phyloP scores from a whole-genome alignment of 139 green algal species.

The Chlorella sp. region DNA sequence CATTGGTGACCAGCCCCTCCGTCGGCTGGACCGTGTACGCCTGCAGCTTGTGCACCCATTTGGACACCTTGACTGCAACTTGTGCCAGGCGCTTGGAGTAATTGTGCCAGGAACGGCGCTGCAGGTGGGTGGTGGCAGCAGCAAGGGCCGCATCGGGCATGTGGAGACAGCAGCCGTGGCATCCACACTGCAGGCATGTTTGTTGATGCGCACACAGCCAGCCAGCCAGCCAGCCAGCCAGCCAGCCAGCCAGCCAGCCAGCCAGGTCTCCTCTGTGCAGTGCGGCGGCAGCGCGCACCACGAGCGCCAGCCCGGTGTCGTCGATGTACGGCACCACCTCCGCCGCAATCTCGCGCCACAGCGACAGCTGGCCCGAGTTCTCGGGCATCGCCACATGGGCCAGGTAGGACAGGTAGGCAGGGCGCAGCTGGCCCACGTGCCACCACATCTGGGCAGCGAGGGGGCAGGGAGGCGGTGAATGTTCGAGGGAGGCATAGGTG shows the following conservation, averaged over 20 bases:
- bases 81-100: conserved; percentile 28
- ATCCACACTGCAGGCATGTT: too few species aligned
- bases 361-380: not conserved
- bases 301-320: not conserved
- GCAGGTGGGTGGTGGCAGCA: not conserved
- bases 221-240: too few species aligned
- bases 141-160: too few species aligned
- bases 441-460: not conserved
- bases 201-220: too few species aligned
- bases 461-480: too few species aligned
- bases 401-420: not conserved
- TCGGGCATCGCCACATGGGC: not conserved
- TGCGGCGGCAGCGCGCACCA: not conserved
- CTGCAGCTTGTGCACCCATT: conserved; percentile 31
- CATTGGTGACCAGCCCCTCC: not conserved
- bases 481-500: too few species aligned
- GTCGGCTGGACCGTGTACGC: not conserved
- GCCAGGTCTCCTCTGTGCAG: not conserved
- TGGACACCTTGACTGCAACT: not conserved
- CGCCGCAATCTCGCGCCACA: conserved; percentile 25
- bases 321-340: conserved; percentile 16
- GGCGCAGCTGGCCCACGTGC: conserved; percentile 8
- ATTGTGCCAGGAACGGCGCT: conserved; percentile 23
- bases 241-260: too few species aligned
- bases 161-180: too few species aligned